Evolutionary conservation across 2,329 filamentous ascomycete species (phyloP).

Genomic region (Penicillium sp.): DNA sequence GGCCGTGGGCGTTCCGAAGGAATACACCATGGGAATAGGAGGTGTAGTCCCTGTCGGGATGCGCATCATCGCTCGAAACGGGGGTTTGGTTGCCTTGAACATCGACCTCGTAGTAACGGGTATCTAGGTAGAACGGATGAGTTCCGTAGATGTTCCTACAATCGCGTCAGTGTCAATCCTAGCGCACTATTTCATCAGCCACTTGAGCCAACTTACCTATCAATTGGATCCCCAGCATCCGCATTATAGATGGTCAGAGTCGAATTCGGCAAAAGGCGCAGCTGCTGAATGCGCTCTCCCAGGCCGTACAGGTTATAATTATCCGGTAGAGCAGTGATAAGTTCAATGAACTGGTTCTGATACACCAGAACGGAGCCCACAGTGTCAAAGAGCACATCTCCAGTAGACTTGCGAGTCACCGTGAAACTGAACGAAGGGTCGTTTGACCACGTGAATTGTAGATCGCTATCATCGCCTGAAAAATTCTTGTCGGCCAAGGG

Average conservation of each 20-base stretch:
- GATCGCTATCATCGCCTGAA: conserved; percentile 36
- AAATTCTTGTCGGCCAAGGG: conserved; percentile 45
- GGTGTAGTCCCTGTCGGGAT: conserved; percentile 53
- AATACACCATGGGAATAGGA: conserved; percentile 74
- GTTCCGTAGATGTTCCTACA: conserved; percentile 65
- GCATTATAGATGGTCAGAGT: conserved; percentile 66
- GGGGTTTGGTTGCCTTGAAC: conserved; percentile 50
- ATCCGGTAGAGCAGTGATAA: conserved; percentile 60
- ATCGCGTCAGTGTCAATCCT: not conserved
- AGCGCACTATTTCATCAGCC: not conserved
- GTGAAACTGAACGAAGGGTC: conserved; percentile 55
- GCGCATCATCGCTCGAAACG: conserved; percentile 51
- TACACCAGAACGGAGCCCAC: conserved; percentile 62
- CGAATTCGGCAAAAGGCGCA: conserved; percentile 68
- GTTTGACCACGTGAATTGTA: conserved; percentile 54
- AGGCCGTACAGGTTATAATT: conserved; percentile 73
- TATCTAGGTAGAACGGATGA: conserved; percentile 76
- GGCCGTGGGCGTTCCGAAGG: conserved; percentile 69
- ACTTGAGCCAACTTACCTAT: conserved; percentile 33
- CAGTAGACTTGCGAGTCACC: conserved; percentile 54
- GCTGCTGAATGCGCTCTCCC: conserved; percentile 66
- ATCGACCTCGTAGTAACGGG: conserved; percentile 63
- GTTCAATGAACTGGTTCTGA: conserved; percentile 74
- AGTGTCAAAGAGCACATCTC: conserved; percentile 66
- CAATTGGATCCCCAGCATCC: conserved; percentile 57